Base-by-base conservation (phyloP, 1,139 yeast genomes). In the Nakaseomyces delphensis region DNA sequence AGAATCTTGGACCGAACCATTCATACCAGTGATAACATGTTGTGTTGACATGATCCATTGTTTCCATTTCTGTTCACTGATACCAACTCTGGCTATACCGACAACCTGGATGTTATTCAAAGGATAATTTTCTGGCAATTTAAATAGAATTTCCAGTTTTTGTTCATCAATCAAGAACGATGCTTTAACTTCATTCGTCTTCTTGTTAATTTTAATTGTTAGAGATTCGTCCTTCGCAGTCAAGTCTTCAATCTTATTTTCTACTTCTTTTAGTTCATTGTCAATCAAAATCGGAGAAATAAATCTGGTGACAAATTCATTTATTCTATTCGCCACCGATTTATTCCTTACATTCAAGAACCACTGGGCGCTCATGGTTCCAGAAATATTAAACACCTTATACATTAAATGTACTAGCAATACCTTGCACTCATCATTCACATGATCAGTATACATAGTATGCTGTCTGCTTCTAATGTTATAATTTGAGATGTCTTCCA, bases 11-110 rank as follows among this genome's bases (percentile, higher is more conserved):
- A 91, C 77, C 0, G 93, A 80, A 9, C 95, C 96, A 55, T 83
- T 84, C 58, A 77, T 78, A 5, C 83, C 74, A 2, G 65, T 57
- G 14, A 82, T 75, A 13, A 87, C 79, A 43, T 89, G 76, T 58
- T 85, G 95, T 2, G 95, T 83, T 1, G 96, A 91, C 57, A 91
- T 68, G 23, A 91, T 66, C 98, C 98, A 91, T 0, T 95, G 91
- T 53, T 86, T 82, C 95, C 96, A 89, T 64, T 85, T 91, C 48
- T 77, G 79, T 53, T 91, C 97, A 52, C 83, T 84, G 13, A 89
- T 94, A 13, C 98, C 98, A 36, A 87, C 73, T 49, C 95, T 71
- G 44, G 78, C 73, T 1, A 85, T 76, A 0, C 96, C 96, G 42
- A 76, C 79, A 0, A 91, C 89, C 11, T 68, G 66, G 13, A 87